These are phyloP conservation scores for Gossypium trilobum DNA, from an alignment of 441 rosid genomes.

Conservation along the genomic window DNA sequence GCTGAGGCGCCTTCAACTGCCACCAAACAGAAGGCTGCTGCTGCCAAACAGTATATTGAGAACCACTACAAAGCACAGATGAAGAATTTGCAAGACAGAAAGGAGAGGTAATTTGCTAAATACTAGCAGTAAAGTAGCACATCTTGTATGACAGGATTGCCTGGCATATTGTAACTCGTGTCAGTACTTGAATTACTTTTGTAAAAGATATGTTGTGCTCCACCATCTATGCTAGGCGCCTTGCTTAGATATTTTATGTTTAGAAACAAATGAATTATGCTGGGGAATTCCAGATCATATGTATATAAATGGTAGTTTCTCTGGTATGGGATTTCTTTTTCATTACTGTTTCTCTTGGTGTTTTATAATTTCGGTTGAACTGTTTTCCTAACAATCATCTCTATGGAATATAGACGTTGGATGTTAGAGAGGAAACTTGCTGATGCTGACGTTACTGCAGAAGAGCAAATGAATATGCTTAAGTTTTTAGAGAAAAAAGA, in stretches of 20 bases:
- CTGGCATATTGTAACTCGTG: neutral
- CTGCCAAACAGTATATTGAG: conserved; percentile 43
- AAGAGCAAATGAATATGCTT: conserved; percentile 31
- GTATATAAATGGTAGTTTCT: neutral
- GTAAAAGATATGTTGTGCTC: neutral
- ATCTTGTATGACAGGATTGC: neutral
- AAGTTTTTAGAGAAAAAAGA: conserved; percentile 37
- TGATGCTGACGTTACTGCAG: conserved; percentile 37
- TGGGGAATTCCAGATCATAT: neutral
- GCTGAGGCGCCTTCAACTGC: conserved; percentile 36
- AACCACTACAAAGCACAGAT: conserved; percentile 38
- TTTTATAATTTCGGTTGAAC: neutral
- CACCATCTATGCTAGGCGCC: neutral
- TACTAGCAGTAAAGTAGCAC: neutral
- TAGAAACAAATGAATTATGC: neutral
- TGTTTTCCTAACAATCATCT: neutral
- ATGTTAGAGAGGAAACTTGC: conserved; percentile 28
- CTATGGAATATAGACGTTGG: conserved; percentile 9
- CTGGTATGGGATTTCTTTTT: neutral
- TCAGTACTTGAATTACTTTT: neutral
- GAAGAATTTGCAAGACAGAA: conserved; percentile 40
- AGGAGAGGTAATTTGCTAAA: conserved; percentile 28
- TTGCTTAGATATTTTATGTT: neutral
- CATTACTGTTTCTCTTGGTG: neutral
- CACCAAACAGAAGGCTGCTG: conserved; percentile 41